These are phyloP conservation scores for Coemansia sp. DNA, from an alignment of 192 early-diverging fungal species.

Conservation along the genomic window DNA sequence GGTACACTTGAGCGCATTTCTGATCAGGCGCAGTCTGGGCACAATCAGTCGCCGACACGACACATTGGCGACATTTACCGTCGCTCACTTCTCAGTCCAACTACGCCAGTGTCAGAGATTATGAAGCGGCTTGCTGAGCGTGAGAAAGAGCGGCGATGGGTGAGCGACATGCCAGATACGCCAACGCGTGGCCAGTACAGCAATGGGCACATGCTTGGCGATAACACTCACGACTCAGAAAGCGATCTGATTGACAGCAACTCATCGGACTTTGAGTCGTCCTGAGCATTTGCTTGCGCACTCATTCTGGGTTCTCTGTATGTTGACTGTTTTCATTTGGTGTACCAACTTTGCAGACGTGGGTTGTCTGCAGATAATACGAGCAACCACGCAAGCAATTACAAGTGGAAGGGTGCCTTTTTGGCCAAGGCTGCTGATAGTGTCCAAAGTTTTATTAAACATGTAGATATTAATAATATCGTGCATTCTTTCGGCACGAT, in stretches of 20 bases:
- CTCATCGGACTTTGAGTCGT: slow-evolving; percentile 42
- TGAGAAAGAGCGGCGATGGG: slow-evolving; percentile 47
- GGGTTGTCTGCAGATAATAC: background rate
- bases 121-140: slow-evolving; percentile 45
- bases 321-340: background rate
- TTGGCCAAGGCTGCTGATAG: background rate
- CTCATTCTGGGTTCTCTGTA: slow-evolving; percentile 8
- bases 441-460: background rate
- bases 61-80: slow-evolving; percentile 43
- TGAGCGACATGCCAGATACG: slow-evolving; percentile 49
- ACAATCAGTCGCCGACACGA: slow-evolving; percentile 12
- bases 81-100: slow-evolving; percentile 24
- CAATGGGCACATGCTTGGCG: background rate
- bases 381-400: no score
- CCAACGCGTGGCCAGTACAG: slow-evolving; percentile 13
- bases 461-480: background rate
- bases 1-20: background rate
- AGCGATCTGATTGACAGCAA: background rate
- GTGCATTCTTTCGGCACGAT: background rate
- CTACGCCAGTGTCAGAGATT: slow-evolving; percentile 41
- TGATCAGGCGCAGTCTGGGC: background rate
- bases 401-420: background rate
- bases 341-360: background rate
- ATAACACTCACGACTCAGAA: background rate
- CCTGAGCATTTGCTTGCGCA: slow-evolving; percentile 35